Evolutionary conservation across 2,329 filamentous ascomycete genomes (phyloP).

Genomic region (Calonectria crousiana): DNA sequence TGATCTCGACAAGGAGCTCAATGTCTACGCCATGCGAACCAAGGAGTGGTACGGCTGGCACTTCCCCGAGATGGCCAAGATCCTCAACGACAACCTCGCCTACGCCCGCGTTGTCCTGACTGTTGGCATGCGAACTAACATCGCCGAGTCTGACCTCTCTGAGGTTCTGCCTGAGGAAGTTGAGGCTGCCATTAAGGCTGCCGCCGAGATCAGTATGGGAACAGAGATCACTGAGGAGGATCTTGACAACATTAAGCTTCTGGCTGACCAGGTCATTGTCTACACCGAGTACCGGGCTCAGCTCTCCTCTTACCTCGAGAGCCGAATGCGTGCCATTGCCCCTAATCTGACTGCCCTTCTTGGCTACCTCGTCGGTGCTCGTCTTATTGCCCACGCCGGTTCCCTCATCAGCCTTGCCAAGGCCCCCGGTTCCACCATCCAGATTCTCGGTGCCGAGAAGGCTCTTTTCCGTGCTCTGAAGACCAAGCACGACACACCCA

Average conservation of each 20-base stretch:
- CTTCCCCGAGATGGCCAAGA: constrained; percentile 97
- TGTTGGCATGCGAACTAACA: constrained; percentile 90
- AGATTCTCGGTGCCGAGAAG: constrained; percentile 99
- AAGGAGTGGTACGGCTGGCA: constrained; percentile 99
- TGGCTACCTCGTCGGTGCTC: constrained; percentile 92
- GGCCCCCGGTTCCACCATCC: constrained; percentile 93
- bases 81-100: constrained; percentile 95
- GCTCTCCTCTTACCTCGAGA: constrained; percentile 88
- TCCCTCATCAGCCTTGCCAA: constrained; percentile 96
- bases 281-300: constrained; percentile 92
- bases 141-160: constrained; percentile 80
- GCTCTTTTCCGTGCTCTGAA: constrained; percentile 97
- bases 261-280: constrained; percentile 92
- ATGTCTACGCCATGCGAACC: constrained; percentile 98
- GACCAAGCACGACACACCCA: constrained; percentile 99
- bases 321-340: constrained; percentile 96
- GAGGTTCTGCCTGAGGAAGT: constrained; percentile 97
- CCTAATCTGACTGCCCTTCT: constrained; percentile 95
- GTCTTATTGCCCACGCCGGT: constrained; percentile 93
- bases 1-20: constrained; percentile 98
- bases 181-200: constrained; percentile 89
- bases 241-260: constrained; percentile 89
- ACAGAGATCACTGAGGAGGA: constrained; percentile 96
- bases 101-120: constrained; percentile 90
- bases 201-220: constrained; percentile 97